Evolutionary conservation across 2,329 filamentous ascomycete species (phyloP).

Genomic region (Clarireedia hainanense): DNA sequence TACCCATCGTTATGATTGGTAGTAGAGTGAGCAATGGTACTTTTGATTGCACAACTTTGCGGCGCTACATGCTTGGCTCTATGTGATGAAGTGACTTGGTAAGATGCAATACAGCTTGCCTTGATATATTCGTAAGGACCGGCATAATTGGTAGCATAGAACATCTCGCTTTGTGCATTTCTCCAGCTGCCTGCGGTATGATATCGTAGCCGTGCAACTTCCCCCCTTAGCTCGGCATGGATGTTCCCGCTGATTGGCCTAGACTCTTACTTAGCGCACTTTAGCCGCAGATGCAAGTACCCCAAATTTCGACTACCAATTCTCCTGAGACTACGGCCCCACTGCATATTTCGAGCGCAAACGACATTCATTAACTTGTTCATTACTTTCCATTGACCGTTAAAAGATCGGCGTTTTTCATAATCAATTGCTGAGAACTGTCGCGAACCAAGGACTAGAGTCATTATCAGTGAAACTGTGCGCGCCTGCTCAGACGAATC

Average conservation of each 20-base stretch:
- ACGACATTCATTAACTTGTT: not conserved
- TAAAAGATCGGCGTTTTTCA: too few relatives aligned
- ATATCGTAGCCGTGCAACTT: too few relatives aligned
- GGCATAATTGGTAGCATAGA: too few relatives aligned
- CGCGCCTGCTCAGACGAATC: not conserved
- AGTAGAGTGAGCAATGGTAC: constrained; percentile 10
- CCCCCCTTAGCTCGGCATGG: not conserved
- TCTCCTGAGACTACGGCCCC: not conserved
- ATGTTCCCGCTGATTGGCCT: constrained; percentile 3
- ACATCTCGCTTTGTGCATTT: not conserved
- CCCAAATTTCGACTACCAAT: constrained; percentile 2
- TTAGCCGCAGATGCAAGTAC: not conserved
- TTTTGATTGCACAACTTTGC: not conserved
- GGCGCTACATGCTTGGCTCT: not conserved
- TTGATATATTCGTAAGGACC: too few relatives aligned
- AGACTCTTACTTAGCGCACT: constrained; percentile 1
- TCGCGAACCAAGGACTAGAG: too few relatives aligned
- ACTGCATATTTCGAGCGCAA: not conserved
- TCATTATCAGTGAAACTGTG: too few relatives aligned
- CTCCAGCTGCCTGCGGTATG: too few relatives aligned
- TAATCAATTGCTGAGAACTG: too few relatives aligned
- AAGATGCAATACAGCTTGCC: too few relatives aligned
- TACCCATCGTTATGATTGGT: constrained; percentile 17
- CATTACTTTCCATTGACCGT: too few relatives aligned
- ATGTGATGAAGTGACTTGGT: not conserved